Evolutionary conservation across 768 basidiomycete genomes (phyloP), one percentile per base, ranked within the genome.

Genomic region (Boletus eberwhitei): DNA sequence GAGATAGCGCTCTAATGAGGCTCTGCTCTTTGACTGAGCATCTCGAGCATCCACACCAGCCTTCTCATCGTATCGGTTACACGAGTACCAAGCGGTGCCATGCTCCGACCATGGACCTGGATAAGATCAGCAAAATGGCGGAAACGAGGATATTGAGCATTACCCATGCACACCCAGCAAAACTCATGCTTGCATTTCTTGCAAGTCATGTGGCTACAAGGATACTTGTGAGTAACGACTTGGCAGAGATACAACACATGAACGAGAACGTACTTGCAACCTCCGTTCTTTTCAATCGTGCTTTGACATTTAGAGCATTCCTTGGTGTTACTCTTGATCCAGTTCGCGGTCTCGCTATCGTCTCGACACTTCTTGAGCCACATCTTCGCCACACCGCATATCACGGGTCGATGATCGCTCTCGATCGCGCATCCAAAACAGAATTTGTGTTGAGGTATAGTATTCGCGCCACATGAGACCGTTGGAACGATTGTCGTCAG

Each of bases 321-420:
- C 78, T 99, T 98, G 39, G 97, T 99, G 70, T 99, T 98, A 59
- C 94, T 97, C 82, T 92, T 93, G 78, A 99, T 93, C 97, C 97
- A 99, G 71, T 99, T 98, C 24, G 94, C 93, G 17, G 97, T 99
- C 75, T 99, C 97, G 59, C 88, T 91, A 68, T 99, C 97, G 70
- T 99, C 97, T 48, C 85, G 83, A 72, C 97, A 98, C 73, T 99
- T 98, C 82, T 88, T 91, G 64, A 95, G 73, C 97, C 97, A 99
- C 78, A 93, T 81, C 76, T 80, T 86, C 58, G 94, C 91, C 22
- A 95, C 87, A 6, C 73, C 77, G 71, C 97, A 99, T 45, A 97
- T 80, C 41, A 97, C 85, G 0, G 97, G 97, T 31, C 93, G 82
- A 68, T 99, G 97, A 68, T 96, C 93, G 59, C 79, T 82, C 64